Base-by-base conservation (phyloP, 106 monocot genomes). In the Vanilla planifolia region DNA sequence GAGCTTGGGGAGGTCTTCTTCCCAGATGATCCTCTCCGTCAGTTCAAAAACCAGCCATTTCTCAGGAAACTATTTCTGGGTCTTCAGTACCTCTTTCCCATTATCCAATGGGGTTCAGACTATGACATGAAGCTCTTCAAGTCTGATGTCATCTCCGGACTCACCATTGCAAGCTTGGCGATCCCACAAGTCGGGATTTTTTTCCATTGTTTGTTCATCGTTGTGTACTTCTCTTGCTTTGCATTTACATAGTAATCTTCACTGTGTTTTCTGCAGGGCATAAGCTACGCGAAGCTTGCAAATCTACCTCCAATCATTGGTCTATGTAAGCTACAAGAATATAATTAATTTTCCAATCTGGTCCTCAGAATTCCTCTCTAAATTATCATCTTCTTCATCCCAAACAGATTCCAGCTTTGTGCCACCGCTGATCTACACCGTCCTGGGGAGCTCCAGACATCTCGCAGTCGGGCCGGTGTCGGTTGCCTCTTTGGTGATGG, bases 221-320 rank as follows among this genome's bases (percentile, higher is more conserved):
- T 33, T 32, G 14, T 39, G 24, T 27, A 20, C 3, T 22, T 21
- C n/a, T 3, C 11, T 8, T 4, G 28, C 7, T 35, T 60, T 23
- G 5, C 32, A 0, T 7, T 11, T 33, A 30, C 16, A 33, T 56
- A 29, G 25, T 29, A 55, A 55, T 55, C 3, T 34, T 23, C 21
- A 33, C 22, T 61, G 4, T 3, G 2, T 42, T 62, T 45, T 62
- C n/a, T 33, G 43, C 86, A 92, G 93, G 93, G 93, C 11, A 93
- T 93, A 47, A 93, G 93, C 43, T 93, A 93, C 51, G 93, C 93
- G 10, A 88, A 93, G 77, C 84, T 93, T 47, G 93, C 93, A 47
- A 79, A 82, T 51, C 63, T 93, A 52, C 88, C 93, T 19, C 88
- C 93, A 29, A 79, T 93, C 55, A 79, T 88, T 66, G 93, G 93